phyloP scores from a whole-genome alignment of 345 rosid genomes.

The Sonneratia caseolaris region DNA sequence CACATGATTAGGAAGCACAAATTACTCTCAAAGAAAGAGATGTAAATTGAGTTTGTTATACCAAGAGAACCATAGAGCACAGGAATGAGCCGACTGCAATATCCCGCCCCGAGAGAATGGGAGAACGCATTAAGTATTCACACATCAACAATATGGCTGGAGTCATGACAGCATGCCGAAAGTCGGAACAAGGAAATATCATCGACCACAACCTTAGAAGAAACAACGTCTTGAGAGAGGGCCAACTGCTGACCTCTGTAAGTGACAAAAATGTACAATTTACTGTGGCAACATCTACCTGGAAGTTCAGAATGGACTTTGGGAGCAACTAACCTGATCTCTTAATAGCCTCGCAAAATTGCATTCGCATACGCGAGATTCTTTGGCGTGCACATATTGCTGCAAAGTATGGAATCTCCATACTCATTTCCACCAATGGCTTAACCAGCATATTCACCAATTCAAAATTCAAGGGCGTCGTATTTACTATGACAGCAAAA shows the following conservation, averaged over 20 bases:
- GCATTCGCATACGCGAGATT: conserved; percentile 48
- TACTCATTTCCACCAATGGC: conserved; percentile 83
- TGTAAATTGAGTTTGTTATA: conserved; percentile 14
- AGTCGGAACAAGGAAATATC: conserved; percentile 94
- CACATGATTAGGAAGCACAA: not conserved
- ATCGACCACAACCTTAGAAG: conserved; percentile 87
- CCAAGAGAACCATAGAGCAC: conserved; percentile 75
- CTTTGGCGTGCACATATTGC: conserved; percentile 95
- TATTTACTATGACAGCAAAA: conserved; percentile 71
- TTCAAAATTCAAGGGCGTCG: conserved; percentile 66
- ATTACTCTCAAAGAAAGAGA: not conserved
- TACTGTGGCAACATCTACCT: conserved; percentile 1
- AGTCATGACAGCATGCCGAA: conserved; percentile 86
- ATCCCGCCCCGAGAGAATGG: conserved; percentile 67
- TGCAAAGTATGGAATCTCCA: conserved; percentile 85
- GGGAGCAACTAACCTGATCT: conserved; percentile 42
- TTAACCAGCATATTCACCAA: conserved; percentile 68
- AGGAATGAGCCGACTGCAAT: conserved; percentile 75
- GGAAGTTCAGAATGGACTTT: not conserved
- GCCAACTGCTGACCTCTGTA: conserved; percentile 79
- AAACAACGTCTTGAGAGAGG: conserved; percentile 74
- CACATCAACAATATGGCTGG: conserved; percentile 76
- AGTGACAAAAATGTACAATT: conserved; percentile 1
- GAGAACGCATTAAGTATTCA: conserved; percentile 93
- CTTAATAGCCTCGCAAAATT: conserved; percentile 66